Percentiles rank a stretch among this genome's conserved stretches.
phyloP scores from a whole-genome alignment of 2,329 filamentous ascomycete genomes.

The Plectosphaerella cucumerina region DNA sequence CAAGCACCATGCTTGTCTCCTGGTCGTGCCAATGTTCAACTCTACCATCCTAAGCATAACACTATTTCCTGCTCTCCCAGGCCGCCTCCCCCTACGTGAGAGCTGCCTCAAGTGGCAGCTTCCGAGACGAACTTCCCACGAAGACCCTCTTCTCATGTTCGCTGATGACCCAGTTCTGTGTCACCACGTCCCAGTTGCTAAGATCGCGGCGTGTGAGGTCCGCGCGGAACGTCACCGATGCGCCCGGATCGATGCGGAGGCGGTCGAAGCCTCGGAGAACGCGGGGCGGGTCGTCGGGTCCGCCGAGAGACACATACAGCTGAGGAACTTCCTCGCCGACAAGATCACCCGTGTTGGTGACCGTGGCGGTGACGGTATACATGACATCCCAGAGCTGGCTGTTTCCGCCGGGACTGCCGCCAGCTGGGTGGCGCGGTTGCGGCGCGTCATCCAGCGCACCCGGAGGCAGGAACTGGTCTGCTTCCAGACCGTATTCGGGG shows the following conservation, averaged over 20 bases:
- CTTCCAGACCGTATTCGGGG: constrained; percentile 54
- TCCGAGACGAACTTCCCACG: constrained; percentile 52
- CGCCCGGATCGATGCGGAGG: constrained; percentile 66
- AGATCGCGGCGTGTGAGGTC: constrained; percentile 75
- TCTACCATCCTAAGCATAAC: too few species aligned
- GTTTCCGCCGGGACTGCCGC: constrained; percentile 60
- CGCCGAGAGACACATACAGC: constrained; percentile 77
- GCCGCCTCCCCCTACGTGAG: neutral
- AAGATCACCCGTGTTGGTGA: constrained; percentile 66
- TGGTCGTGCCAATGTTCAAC: too few species aligned
- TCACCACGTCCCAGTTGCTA: constrained; percentile 75
- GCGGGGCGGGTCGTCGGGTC: constrained; percentile 62
- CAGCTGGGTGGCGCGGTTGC: constrained; percentile 49
- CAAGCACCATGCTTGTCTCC: too few species aligned
- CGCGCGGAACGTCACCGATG: constrained; percentile 60
- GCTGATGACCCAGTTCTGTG: constrained; percentile 80
- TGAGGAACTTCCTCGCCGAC: constrained; percentile 70
- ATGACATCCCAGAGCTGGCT: constrained; percentile 62
- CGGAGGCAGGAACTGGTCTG: constrained; percentile 56
- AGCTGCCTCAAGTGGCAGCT: constrained; percentile 36
- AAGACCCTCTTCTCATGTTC: constrained; percentile 47
- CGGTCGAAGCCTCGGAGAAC: constrained; percentile 80
- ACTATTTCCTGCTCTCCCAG: too few species aligned
- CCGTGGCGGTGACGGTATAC: constrained; percentile 62
- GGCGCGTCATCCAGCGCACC: constrained; percentile 50